Evolutionary conservation across 1,139 yeast species (phyloP).

Genomic region (Kurtzmaniella quercitrusa): DNA sequence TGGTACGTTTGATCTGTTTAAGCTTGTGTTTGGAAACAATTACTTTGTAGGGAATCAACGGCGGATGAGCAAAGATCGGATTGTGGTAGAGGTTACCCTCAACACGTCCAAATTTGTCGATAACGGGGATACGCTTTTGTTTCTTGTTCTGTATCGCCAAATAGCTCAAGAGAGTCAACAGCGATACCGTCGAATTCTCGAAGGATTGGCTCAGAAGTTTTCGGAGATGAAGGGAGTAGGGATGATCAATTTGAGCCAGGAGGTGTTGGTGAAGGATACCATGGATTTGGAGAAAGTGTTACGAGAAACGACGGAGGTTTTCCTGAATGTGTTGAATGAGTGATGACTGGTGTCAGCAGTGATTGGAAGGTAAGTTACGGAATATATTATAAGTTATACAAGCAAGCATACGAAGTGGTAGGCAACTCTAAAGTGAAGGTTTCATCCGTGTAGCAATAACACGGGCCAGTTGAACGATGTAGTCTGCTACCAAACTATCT

Average conservation of each 20-base stretch:
- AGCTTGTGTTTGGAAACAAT: conserved; percentile 31
- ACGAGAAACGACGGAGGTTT: neutral
- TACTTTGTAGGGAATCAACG: conserved; percentile 23
- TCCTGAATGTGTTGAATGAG: conserved; percentile 1
- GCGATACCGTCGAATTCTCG: conserved; percentile 39
- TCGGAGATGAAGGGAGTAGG: conserved; percentile 22
- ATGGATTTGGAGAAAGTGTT: conserved; percentile 3
- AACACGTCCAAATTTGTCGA: conserved; percentile 31
- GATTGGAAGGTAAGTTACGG: too few species aligned
- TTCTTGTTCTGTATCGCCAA: conserved; percentile 32
- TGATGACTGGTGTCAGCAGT: neutral
- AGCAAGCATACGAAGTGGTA: too few species aligned
- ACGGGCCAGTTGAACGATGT: too few species aligned
- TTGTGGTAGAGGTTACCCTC: conserved; percentile 28
- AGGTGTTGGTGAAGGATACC: conserved; percentile 25
- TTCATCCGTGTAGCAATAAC: too few species aligned
- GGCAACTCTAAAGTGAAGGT: too few species aligned
- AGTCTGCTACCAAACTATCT: too few species aligned
- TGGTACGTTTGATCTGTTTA: conserved; percentile 28
- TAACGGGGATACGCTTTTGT: conserved; percentile 15
- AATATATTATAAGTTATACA: too few species aligned
- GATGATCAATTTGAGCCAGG: conserved; percentile 37
- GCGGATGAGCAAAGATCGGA: conserved; percentile 34
- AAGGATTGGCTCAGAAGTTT: conserved; percentile 32
- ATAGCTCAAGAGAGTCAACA: conserved; percentile 36